Conservation (phyloP, 225 moss, liverwort and hornwort species). For the Neckera pumila region DNA sequence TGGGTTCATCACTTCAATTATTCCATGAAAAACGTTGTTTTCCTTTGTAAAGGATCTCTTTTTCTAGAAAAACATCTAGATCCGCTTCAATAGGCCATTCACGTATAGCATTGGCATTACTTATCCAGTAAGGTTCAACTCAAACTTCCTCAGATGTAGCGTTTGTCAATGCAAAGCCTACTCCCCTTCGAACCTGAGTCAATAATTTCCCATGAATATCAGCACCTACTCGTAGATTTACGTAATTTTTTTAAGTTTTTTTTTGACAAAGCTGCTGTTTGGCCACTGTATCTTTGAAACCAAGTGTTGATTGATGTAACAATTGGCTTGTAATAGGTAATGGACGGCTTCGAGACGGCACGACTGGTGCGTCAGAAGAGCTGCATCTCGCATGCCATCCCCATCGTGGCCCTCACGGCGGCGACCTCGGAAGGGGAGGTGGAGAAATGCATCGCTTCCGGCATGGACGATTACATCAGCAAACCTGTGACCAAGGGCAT, state of each 20-base stretch:
- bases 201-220: neutral
- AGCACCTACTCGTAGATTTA: neutral
- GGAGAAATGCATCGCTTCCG: constrained; percentile 20
- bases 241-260: neutral
- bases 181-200: neutral
- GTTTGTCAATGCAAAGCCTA: neutral
- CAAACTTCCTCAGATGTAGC: neutral
- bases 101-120: neutral
- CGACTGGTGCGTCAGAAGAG: constrained; percentile 12
- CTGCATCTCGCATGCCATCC: constrained; percentile 13
- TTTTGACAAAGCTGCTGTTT: neutral
- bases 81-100: neutral
- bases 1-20: neutral
- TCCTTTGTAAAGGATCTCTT: neutral
- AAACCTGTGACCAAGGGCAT: constrained; percentile 41
- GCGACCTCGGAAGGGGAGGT: constrained; percentile 45
- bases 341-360: constrained; percentile 38
- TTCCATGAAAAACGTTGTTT: neutral
- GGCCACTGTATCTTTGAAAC: neutral
- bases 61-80: neutral
- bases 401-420: constrained; percentile 37
- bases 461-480: constrained; percentile 49
- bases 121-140: neutral
- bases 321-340: neutral
- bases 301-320: neutral